Base-by-base conservation (phyloP, 73 alveolate species). In the Paramecium octaurelia region DNA sequence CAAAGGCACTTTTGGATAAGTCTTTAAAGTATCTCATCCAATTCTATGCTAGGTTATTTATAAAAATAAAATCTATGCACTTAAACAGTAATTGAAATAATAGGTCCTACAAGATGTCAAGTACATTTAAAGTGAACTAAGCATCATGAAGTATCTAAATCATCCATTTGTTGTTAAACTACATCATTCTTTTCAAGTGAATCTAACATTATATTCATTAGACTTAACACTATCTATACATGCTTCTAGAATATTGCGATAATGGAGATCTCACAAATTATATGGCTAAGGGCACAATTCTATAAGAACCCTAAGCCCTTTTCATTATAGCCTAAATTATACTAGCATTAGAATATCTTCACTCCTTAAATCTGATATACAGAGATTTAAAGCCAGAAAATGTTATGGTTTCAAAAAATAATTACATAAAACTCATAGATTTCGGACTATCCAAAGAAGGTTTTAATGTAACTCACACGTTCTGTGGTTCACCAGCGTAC, bases 311-410 rank as follows among this genome's bases (percentile, higher is more conserved):
- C 24, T 71, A 38, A 16, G 94, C 97, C 4, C 60, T 92, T 29
- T 68, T 88, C 40, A 88, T 92, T 87, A 92, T 93, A 18, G 96
- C 97, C n/a, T 96, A 97, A 93, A 44, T 88, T 29, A 88, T 92
- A 35, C 27, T 48, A 1, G 48, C 70, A 5, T 46, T 96, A 38
- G 97, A 95, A 91, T 95, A 95, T 86, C 68, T 96, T 83, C 98
- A 96, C 69, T 94, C 92, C 36, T 89, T 59, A 57, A 73, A 77
- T 42, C 86, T 95, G 8, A 64, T 93, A 20, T 95, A 95, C 64
- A 69, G 98, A 31, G 98, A 96, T 86, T 57, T 96, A 64, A 95
- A 95, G 34, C 98, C 98, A 14, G 96, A 96, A 77, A 96, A 96
- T 93, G 75, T 96, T 0, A 93, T 96, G 96, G 80, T 96, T 70